Evolutionary conservation across 2,329 filamentous ascomycete genomes (phyloP).

Genomic region (Didymella exigua): DNA sequence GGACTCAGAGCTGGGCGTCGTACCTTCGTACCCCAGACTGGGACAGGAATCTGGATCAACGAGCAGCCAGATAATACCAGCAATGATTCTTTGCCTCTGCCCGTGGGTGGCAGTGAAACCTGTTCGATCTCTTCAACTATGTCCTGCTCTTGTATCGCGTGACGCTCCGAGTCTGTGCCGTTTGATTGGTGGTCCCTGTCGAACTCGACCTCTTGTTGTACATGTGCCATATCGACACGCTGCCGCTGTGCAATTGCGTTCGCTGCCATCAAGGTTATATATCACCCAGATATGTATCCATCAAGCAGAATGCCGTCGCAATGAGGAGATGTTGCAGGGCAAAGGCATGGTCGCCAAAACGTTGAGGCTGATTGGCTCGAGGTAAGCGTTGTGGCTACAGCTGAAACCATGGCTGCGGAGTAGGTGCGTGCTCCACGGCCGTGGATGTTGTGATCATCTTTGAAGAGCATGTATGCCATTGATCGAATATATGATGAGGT

Average conservation of each 20-base stretch:
- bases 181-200: not conserved
- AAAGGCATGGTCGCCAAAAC: slow-evolving; percentile 5
- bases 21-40: slow-evolving; percentile 32
- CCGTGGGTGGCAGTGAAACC: slow-evolving; percentile 18
- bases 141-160: slow-evolving; percentile 3
- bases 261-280: not conserved
- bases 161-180: not conserved
- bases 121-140: slow-evolving; percentile 24
- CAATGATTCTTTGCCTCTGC: slow-evolving; percentile 30
- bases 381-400: not conserved
- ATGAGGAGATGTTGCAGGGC: not conserved
- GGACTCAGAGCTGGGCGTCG: not conserved
- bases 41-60: slow-evolving; percentile 31
- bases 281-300: not conserved
- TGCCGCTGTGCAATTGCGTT: not conserved
- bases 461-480: no score
- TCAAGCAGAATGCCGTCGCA: not conserved
- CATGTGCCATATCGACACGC: not conserved
- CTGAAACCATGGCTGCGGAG: slow-evolving; percentile 7
- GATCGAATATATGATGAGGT: no score
- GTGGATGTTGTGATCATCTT: not conserved
- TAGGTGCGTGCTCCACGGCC: slow-evolving; percentile 7
- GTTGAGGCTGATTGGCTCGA: slow-evolving; percentile 11
- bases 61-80: slow-evolving; percentile 30
- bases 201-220: slow-evolving; percentile 3